Base-by-base conservation (phyloP, 768 basidiomycete species). In the Russula griseocarnosa region DNA sequence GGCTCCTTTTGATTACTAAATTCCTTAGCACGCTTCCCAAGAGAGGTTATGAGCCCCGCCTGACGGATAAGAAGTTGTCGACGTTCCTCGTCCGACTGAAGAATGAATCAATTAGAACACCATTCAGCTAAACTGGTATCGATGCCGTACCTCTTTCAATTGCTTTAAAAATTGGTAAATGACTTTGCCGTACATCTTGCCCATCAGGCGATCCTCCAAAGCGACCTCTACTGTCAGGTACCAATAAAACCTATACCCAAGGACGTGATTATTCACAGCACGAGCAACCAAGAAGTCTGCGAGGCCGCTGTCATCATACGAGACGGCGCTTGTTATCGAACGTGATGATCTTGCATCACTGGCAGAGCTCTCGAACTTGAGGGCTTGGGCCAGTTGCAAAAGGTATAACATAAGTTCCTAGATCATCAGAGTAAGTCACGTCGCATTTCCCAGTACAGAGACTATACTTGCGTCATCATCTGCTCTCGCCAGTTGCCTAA, bases 221-320 rank as follows among this genome's bases (percentile, higher is more conserved):
- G 92, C 91, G 20, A 94, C 87, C 73, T 98, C 97, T 5, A 98
- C 95, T 85, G 94, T 94, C 60, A 98, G 85, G 70, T 98, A 99
- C 97, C 97, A 98, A 73, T 96, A 90, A 67, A 98, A 79, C 28
- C 92, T 82, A 69, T 98, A 98, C 0, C 95, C 97, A 2, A 99
- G 78, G 0, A 96, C 81, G 3, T 80, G 80, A 70, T 96, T 96
- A 67, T 82, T 79, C 14, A 93, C 92, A 20, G 92, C 92, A 24
- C 95, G 83, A 7, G 83, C 76, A 57, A 98, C 91, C 55, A 99
- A 79, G 72, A 98, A 98, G 69, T 96, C 94, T 1, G 94, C 88
- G 10, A 99, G 80, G 1, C 95, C 94, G 68, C 92, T 94, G 66
- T 97, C 94, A 52, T 93, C 91, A 62, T 95, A 90, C 0, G 90